These are phyloP conservation scores for Melampsora americana DNA, from an alignment of 1,284 basidiomycete genomes.

Conservation along the genomic window DNA sequence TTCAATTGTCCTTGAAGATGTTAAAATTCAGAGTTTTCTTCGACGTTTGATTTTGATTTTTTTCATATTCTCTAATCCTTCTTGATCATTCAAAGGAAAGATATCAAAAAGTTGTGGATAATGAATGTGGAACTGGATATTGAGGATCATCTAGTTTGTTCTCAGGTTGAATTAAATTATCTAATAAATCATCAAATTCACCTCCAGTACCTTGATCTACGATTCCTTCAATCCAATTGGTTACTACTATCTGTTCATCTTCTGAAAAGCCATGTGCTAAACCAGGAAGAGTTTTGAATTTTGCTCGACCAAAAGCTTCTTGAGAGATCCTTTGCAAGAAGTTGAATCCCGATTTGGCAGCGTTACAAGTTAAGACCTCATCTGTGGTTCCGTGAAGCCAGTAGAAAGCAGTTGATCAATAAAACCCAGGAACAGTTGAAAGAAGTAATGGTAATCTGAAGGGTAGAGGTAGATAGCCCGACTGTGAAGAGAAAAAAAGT, in stretches of 20 bases:
- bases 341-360: conserved; percentile 12
- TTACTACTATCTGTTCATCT: conserved; percentile 10
- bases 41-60: too few species aligned
- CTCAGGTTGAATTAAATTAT: conserved; percentile 1
- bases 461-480: conserved; percentile 24
- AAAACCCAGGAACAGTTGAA: neutral
- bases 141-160: neutral
- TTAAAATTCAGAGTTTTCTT: too few species aligned
- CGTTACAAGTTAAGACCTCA: conserved; percentile 13
- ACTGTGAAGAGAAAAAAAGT: neutral
- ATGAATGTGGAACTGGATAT: neutral
- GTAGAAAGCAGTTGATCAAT: conserved; percentile 14
- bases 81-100: too few species aligned
- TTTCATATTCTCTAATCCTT: too few species aligned
- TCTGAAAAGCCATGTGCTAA: conserved; percentile 19
- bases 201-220: conserved; percentile 10
- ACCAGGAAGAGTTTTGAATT: conserved; percentile 13
- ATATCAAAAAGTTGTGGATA: too few species aligned
- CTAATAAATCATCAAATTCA: conserved; percentile 10
- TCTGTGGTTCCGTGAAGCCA: conserved; percentile 30
- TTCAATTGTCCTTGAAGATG: too few species aligned
- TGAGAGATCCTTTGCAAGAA: conserved; percentile 9
- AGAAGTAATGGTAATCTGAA: conserved; percentile 13
- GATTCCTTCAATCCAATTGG: conserved; percentile 17
- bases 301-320: neutral